Conservation (phyloP, 495 filamentous ascomycete species). For the Penicillium subrubescens region DNA sequence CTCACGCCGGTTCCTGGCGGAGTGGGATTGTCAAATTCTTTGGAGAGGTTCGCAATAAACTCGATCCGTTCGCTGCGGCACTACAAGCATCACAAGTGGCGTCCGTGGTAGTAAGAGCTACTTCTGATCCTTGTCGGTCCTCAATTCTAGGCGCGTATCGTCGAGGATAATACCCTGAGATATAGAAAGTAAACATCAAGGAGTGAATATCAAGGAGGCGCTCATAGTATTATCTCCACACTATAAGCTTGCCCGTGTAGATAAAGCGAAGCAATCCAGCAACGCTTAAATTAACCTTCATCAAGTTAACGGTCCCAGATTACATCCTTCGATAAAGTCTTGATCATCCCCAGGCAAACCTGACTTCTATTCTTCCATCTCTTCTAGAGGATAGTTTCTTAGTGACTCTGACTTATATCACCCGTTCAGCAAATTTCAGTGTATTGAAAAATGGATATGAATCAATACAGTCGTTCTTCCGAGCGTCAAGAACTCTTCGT, state of each 20-base stretch:
- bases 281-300: neutral
- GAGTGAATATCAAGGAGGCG: neutral
- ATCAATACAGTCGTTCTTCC: too few relatives aligned
- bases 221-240: neutral
- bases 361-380: too few relatives aligned
- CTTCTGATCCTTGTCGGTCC: neutral
- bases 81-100: neutral
- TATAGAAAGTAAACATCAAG: neutral
- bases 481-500: too few relatives aligned
- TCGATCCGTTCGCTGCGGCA: neutral
- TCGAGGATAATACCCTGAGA: neutral
- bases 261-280: neutral
- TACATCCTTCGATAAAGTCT: too few relatives aligned
- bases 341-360: too few relatives aligned
- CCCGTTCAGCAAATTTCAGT: too few relatives aligned
- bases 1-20: too few relatives aligned
- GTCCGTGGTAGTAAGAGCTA: neutral
- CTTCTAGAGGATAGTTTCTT: too few relatives aligned
- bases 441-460: too few relatives aligned
- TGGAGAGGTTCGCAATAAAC: neutral
- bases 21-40: neutral
- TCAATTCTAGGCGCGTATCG: neutral
- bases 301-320: neutral
- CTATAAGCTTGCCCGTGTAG: neutral
- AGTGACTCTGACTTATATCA: too few relatives aligned